Evolutionary conservation across 1,139 yeast species (phyloP).

Genomic region (Yamadazyma atmosphaerica): DNA sequence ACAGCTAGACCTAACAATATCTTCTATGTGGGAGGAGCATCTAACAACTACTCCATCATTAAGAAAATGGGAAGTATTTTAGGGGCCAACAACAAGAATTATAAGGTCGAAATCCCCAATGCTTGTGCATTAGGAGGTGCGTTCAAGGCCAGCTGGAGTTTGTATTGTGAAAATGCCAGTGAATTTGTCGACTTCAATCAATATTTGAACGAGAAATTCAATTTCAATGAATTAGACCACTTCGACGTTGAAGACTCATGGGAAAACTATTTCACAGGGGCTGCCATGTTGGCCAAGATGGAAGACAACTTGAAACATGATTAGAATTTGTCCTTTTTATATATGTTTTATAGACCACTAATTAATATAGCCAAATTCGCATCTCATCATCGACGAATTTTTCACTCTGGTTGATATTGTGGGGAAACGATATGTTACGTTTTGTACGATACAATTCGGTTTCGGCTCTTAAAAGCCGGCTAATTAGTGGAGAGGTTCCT

Average conservation of each 20-base stretch:
- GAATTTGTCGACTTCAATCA: constrained; percentile 42
- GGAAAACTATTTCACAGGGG: constrained; percentile 50
- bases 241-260: constrained; percentile 45
- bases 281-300: constrained; percentile 52
- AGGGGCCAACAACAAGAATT: constrained; percentile 65
- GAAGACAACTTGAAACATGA: constrained; percentile 34
- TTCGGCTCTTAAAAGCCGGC: constrained; percentile 7
- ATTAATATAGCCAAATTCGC: no score
- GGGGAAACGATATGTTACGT: constrained; percentile 12
- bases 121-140: constrained; percentile 98
- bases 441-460: constrained; percentile 15
- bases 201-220: constrained; percentile 44
- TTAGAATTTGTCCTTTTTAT: no score
- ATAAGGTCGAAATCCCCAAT: constrained; percentile 73
- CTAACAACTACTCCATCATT: constrained; percentile 68
- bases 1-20: constrained; percentile 65
- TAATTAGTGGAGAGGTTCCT: constrained; percentile 12
- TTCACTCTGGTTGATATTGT: neutral
- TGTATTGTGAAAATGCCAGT: constrained; percentile 34
- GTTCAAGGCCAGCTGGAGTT: constrained; percentile 77
- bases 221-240: constrained; percentile 48
- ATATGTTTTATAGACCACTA: neutral
- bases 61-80: constrained; percentile 68
- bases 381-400: no score
- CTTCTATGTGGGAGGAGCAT: constrained; percentile 88